Conservation (phyloP, 2,329 filamentous ascomycete species). For the Alternaria longipes region DNA sequence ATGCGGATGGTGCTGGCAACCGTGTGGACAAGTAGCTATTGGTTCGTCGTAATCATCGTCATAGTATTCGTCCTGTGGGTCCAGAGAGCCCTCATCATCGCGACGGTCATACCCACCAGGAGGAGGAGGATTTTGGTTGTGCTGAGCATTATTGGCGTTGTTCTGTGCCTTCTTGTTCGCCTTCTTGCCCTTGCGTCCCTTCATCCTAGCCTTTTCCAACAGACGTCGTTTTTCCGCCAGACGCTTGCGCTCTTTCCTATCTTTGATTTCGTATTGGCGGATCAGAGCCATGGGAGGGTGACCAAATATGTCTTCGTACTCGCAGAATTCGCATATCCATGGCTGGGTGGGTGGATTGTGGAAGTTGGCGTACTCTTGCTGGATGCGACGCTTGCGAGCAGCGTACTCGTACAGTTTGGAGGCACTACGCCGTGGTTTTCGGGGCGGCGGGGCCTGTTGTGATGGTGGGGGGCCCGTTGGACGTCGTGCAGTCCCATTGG, state of each 20-base stretch:
- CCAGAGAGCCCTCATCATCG: conserved; percentile 43
- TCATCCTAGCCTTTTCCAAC: conserved; percentile 93
- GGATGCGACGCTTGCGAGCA: conserved; percentile 78
- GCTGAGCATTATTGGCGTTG: conserved; percentile 43
- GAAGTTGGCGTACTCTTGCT: conserved; percentile 79
- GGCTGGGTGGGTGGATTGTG: conserved; percentile 82
- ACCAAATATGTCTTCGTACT: conserved; percentile 97
- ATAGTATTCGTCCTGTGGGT: conserved; percentile 49
- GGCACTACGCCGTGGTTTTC: conserved; percentile 69
- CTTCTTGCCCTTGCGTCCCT: conserved; percentile 90
- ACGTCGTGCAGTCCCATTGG: conserved; percentile 38
- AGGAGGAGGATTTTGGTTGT: conserved; percentile 42
- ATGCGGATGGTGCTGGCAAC: conserved; percentile 43
- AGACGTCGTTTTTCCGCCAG: conserved; percentile 85
- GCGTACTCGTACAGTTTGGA: conserved; percentile 77
- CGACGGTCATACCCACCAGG: conserved; percentile 44
- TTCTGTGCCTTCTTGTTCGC: conserved; percentile 67
- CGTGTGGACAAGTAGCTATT: conserved; percentile 41
- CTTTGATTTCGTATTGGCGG: conserved; percentile 92
- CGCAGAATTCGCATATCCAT: conserved; percentile 98
- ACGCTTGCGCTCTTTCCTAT: conserved; percentile 82
- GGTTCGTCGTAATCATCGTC: conserved; percentile 51
- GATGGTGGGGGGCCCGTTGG: conserved; percentile 52
- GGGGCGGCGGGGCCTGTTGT: conserved; percentile 59
- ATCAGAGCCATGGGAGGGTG: conserved; percentile 84